A percentile compares a stretch with the other conserved stretches of the same genome.
Evolutionary conservation across 2,329 filamentous ascomycete species (phyloP).

Genomic region (Rachicladosporium sp.): DNA sequence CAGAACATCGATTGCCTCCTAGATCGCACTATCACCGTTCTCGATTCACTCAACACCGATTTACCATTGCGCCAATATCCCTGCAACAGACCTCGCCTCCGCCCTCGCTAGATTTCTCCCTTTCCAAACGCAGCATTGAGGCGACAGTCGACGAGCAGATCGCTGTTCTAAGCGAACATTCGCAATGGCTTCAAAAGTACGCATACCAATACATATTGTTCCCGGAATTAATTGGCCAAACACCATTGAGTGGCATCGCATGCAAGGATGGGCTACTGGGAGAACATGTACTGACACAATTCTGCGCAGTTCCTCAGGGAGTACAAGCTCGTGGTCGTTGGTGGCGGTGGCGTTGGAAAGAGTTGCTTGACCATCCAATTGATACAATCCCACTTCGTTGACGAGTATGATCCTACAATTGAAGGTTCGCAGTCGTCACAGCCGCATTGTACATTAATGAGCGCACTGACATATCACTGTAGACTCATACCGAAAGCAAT

Average conservation of each 20-base stretch:
- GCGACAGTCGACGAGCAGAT: too few relatives aligned
- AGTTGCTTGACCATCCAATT: conserved; percentile 94
- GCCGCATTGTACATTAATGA: conserved; percentile 1
- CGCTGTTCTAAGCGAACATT: conserved; percentile 1
- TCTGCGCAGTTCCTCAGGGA: conserved; percentile 37
- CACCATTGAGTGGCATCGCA: conserved; percentile 3
- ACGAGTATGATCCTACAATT: conserved; percentile 98
- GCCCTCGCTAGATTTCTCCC: too few relatives aligned
- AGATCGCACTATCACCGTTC: too few relatives aligned
- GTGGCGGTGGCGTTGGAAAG: conserved; percentile 96
- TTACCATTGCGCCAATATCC: too few relatives aligned
- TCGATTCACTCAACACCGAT: too few relatives aligned
- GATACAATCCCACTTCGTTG: conserved; percentile 81
- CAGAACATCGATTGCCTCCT: too few relatives aligned
- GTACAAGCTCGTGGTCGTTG: conserved; percentile 70
- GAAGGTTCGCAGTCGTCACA: conserved; percentile 55
- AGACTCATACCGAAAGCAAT: conserved; percentile 99
- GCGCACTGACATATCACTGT: conserved; percentile 15
- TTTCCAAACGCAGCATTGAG: too few relatives aligned
- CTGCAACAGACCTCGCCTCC: too few relatives aligned
- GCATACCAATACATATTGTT: conserved; percentile 4
- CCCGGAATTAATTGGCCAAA: too few relatives aligned
- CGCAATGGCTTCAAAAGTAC: conserved; percentile 24
- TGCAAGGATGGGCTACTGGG: too few relatives aligned
- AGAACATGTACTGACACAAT: conserved; percentile 1